Base-by-base conservation (phyloP, 73 alveolate genomes). In the Durusdinium trenchii region DNA sequence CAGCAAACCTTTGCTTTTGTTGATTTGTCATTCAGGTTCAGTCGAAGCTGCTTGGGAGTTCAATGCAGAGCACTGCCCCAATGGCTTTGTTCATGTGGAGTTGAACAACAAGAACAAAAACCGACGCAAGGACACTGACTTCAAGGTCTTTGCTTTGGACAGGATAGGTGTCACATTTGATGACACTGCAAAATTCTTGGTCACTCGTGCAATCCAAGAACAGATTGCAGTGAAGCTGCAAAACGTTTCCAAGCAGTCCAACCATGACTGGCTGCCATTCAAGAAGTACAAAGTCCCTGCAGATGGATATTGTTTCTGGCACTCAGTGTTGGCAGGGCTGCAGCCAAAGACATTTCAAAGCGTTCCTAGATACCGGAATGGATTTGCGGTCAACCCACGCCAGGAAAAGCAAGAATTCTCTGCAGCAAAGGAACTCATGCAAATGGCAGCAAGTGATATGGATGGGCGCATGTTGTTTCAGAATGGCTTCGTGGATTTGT, bases 111-210 rank as follows among this genome's bases (percentile, higher is more conserved):
- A 62, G 14, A 62, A 20, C 14, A 62, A 62, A 40, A 62, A 62
- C 6, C 76, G 76, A 4, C 76, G 76, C 36, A 20, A 6, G 4
- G 76, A 20, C 4, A 35, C 18, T 35, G 32, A 9, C 76, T 62
- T 62, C 76, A 61, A 32, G 18, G 26, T 79, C 30, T 23, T 47
- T 2, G 45, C 47, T 23, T 20, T 47, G 20, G 90, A 79, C 64
- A 61, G 48, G 90, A 43, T 79, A 43, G 90, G 90, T 40, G 90
- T 79, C 46, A 79, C 90, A 1, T 46, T 79, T 47, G 90, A 79
- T 3, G 90, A 79, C 64, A 46, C 20, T 23, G 67, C 67, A 47
- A 30, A 12, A 4, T 79, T 28, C 46, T 79, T 79, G 46, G 90
- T 79, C 5, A 46, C 90, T 23, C 69, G 28, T 23, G 90, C 90